Conservation (phyloP, 768 basidiomycete genomes). For the Termitomyces sp. region DNA sequence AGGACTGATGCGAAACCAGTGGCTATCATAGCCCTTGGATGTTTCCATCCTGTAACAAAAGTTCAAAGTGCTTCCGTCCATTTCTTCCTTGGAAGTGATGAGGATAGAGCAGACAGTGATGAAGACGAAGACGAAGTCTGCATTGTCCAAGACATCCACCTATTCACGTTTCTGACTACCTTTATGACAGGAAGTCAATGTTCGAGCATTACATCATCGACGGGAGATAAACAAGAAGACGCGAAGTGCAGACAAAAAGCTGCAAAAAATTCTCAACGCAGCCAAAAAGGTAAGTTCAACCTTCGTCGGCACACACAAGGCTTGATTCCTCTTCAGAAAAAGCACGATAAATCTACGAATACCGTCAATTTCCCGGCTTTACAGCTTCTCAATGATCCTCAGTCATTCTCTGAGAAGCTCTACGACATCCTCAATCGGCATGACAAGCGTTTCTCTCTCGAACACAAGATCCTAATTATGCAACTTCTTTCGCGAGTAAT, state of each 20-base stretch:
- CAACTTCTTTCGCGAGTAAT: constrained; percentile 93
- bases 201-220: constrained; percentile 77
- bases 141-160: not conserved
- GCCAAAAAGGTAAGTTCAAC: constrained; percentile 62
- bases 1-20: constrained; percentile 93
- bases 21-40: constrained; percentile 86
- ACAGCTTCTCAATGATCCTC: constrained; percentile 91
- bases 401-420: constrained; percentile 92
- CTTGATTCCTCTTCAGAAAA: constrained; percentile 25
- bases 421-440: constrained; percentile 79
- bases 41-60: constrained; percentile 90
- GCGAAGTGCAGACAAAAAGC: constrained; percentile 74
- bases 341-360: constrained; percentile 24
- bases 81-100: constrained; percentile 93
- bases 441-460: constrained; percentile 94
- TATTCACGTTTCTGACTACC: not conserved
- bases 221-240: constrained; percentile 95
- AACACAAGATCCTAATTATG: constrained; percentile 97
- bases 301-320: not conserved
- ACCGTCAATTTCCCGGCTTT: constrained; percentile 86
- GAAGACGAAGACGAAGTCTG: constrained; percentile 62
- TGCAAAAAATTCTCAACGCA: constrained; percentile 66
- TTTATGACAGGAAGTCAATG: constrained; percentile 51
- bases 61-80: constrained; percentile 93
- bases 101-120: constrained; percentile 69